Percentiles rank a stretch among this genome's conserved stretches.
These are phyloP conservation scores for Penicillium capsulatum DNA, from an alignment of 2,329 filamentous ascomycete species.

Conservation along the genomic window DNA sequence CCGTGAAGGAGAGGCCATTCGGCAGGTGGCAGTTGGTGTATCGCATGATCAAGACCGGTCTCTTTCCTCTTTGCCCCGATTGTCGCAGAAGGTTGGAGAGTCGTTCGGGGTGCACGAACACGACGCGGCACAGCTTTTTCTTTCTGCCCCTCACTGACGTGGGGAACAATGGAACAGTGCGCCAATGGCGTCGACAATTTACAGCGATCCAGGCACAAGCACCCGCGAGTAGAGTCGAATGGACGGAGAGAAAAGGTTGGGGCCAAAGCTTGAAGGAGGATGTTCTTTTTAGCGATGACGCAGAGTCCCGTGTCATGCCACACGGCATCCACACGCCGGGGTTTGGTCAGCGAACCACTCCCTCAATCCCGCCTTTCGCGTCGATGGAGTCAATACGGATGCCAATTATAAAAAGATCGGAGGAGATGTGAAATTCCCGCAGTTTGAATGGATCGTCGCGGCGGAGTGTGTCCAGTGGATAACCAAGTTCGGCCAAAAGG, in stretches of 20 bases:
- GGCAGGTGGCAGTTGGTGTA: constrained; percentile 58
- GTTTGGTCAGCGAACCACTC: constrained; percentile 1
- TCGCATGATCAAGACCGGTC: constrained; percentile 20
- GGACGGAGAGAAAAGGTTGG: not conserved
- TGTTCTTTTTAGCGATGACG: constrained; percentile 6
- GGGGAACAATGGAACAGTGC: constrained; percentile 2
- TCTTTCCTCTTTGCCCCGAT: too few species aligned
- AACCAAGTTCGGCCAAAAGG: too few species aligned
- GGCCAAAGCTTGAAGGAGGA: too few species aligned
- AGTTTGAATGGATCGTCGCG: too few species aligned
- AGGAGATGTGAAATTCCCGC: too few species aligned
- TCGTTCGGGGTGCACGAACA: not conserved
- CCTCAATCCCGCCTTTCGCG: too few species aligned
- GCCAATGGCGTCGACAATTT: constrained; percentile 1
- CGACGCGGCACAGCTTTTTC: not conserved
- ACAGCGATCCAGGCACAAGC: not conserved
- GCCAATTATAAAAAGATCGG: too few species aligned
- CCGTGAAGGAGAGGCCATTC: constrained; percentile 78
- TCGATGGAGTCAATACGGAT: too few species aligned
- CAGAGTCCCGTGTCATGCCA: constrained; percentile 6
- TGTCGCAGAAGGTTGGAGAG: too few species aligned
- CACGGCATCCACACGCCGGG: not conserved
- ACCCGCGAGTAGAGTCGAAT: not conserved
- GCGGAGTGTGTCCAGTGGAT: too few species aligned
- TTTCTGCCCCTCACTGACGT: constrained; percentile 9